Conservation (phyloP, 768 basidiomycete species). For the Cyathus striatus region DNA sequence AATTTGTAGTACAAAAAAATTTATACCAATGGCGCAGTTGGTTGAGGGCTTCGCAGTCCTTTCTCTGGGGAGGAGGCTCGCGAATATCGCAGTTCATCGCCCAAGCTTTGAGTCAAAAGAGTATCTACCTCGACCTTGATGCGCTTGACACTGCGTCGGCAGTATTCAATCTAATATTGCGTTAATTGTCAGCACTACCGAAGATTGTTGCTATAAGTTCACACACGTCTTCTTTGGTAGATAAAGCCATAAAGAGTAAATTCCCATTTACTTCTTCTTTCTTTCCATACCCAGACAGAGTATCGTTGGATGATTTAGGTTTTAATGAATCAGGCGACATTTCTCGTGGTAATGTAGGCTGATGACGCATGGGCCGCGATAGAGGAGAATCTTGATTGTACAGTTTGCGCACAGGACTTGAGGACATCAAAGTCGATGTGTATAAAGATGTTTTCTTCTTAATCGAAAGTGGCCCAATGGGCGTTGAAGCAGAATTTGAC, state of each 20-base stretch:
- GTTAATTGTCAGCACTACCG: too few species aligned
- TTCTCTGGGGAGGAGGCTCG: conserved; percentile 59
- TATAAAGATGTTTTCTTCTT: conserved; percentile 77
- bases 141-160: conserved; percentile 66
- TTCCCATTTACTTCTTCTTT: conserved; percentile 37
- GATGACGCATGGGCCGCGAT: conserved; percentile 35
- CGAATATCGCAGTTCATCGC: too few species aligned
- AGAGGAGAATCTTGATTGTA: conserved; percentile 50
- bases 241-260: conserved; percentile 42
- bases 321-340: too few species aligned
- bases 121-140: conserved; percentile 68
- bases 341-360: too few species aligned
- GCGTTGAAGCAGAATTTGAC: conserved; percentile 29
- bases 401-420: conserved; percentile 32
- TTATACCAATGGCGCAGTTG: conserved; percentile 36
- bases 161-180: conserved; percentile 64
- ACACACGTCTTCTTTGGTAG: conserved; percentile 66
- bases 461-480: conserved; percentile 76
- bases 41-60: conserved; percentile 40
- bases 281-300: too few species aligned
- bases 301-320: too few species aligned
- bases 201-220: too few species aligned
- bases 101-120: conserved; percentile 16
- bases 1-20: conserved; percentile 3
- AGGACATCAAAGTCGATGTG: conserved; percentile 28